Evolutionary conservation across 2,329 filamentous ascomycete species (phyloP).

Genomic region (Corinectria fuckeliana): DNA sequence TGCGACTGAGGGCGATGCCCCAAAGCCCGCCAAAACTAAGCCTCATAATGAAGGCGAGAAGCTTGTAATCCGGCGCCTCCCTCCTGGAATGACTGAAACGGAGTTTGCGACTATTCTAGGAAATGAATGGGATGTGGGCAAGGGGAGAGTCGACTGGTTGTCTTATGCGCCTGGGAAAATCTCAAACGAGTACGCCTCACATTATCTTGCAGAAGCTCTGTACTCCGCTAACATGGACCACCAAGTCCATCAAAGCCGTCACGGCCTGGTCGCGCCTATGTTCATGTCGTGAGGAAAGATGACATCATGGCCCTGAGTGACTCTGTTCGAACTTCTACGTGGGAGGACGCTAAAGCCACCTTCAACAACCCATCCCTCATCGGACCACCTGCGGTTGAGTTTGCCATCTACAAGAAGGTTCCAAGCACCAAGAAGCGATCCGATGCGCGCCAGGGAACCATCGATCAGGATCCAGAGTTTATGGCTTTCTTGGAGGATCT

Average conservation of each 20-base stretch:
- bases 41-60: conserved; percentile 69
- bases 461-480: conserved; percentile 95
- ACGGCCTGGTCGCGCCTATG: conserved; percentile 78
- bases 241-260: conserved; percentile 83
- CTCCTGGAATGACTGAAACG: conserved; percentile 80
- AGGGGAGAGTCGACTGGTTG: conserved; percentile 85
- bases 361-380: conserved; percentile 74
- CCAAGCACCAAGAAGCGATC: conserved; percentile 76
- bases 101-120: conserved; percentile 80
- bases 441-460: conserved; percentile 89
- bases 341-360: conserved; percentile 84
- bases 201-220: background rate
- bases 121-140: conserved; percentile 80
- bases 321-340: conserved; percentile 69
- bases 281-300: conserved; percentile 78
- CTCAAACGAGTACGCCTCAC: conserved; percentile 74
- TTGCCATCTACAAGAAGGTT: conserved; percentile 82
- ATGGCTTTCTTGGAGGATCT: conserved; percentile 90
- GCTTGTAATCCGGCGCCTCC: conserved; percentile 81
- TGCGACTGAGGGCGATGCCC: conserved; percentile 37
- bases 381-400: conserved; percentile 81
- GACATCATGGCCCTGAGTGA: conserved; percentile 73
- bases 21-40: conserved; percentile 42
- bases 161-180: conserved; percentile 72
- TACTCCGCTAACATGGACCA: conserved; percentile 19